These are phyloP conservation scores for Saccharomycopsis crataegensis DNA, from an alignment of 1,139 yeast genomes.

Conservation along the genomic window DNA sequence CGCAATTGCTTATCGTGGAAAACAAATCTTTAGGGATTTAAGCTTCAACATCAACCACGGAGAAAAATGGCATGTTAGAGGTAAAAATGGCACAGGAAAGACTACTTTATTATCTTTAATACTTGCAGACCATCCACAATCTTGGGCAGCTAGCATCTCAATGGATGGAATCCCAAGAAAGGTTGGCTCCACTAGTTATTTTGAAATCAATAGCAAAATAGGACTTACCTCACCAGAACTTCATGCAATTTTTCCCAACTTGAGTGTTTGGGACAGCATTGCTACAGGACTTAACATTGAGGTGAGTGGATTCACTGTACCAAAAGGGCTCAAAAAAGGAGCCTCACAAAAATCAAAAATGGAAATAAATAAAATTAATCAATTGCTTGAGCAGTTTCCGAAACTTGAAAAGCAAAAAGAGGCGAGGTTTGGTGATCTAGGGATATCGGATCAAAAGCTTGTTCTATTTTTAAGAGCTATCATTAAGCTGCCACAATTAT, in stretches of 20 bases:
- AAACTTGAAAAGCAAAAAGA: constrained; percentile 22
- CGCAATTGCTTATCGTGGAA: constrained; percentile 58
- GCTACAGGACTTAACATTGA: constrained; percentile 74
- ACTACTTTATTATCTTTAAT: constrained; percentile 77
- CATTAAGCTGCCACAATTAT: constrained; percentile 64
- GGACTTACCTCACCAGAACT: constrained; percentile 91
- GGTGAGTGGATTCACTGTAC: constrained; percentile 39
- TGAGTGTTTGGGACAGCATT: constrained; percentile 51
- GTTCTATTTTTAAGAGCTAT: constrained; percentile 69
- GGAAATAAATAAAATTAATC: background rate
- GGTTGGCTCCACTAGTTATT: constrained; percentile 71
- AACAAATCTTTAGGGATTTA: constrained; percentile 51
- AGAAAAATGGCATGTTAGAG: constrained; percentile 82
- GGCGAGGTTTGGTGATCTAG: constrained; percentile 33
- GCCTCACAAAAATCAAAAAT: constrained; percentile 9
- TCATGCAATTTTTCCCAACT: constrained; percentile 70
- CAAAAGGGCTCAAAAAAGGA: constrained; percentile 32
- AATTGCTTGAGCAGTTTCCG: constrained; percentile 26
- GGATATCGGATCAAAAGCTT: constrained; percentile 72
- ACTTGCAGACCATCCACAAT: constrained; percentile 94
- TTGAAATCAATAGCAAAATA: constrained; percentile 68
- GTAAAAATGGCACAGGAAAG: constrained; percentile 90
- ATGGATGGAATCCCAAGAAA: constrained; percentile 62
- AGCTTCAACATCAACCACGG: constrained; percentile 64
- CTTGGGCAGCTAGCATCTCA: constrained; percentile 70